Percentiles rank a stretch among this genome's conserved stretches.
Conservation (phyloP, 139 green algal species). For the Chlorella sorokiniana region DNA sequence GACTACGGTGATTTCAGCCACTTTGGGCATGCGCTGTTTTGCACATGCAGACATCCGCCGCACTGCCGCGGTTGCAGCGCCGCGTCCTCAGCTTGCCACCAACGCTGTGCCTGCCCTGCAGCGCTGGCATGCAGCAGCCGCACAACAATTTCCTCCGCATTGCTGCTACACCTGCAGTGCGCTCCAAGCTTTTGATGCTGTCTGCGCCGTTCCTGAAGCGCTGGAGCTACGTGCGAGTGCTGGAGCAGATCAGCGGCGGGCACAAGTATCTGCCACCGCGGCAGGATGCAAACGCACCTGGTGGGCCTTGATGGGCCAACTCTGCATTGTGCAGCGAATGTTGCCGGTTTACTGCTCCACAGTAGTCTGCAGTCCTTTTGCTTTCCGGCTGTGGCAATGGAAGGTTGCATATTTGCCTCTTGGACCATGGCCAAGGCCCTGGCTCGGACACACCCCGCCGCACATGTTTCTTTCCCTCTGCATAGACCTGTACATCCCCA, state of each 20-base stretch:
- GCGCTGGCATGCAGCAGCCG: neutral
- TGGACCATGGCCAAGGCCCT: neutral
- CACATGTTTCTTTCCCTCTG: neutral
- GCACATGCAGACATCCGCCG: neutral
- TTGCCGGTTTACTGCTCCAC: neutral
- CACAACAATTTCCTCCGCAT: neutral
- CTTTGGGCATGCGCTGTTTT: neutral
- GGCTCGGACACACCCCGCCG: neutral
- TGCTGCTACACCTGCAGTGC: constrained; percentile 59
- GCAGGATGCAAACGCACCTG: constrained; percentile 89
- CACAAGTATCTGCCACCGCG: constrained; percentile 87
- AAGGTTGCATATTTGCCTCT: neutral
- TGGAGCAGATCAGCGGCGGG: constrained; percentile 81
- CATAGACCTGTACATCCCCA: constrained; percentile 93
- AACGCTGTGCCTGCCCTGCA: neutral
- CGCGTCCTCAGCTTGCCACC: neutral
- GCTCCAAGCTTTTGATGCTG: constrained; percentile 91
- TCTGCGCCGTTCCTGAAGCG: constrained; percentile 87
- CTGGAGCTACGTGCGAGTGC: constrained; percentile 82
- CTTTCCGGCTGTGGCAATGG: too few species aligned
- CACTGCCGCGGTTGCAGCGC: neutral
- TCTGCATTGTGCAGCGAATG: neutral
- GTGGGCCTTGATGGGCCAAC: neutral
- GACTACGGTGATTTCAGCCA: constrained; percentile 72
- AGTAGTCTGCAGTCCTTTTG: too few species aligned